A percentile compares a stretch with the other conserved stretches of the same genome.
Conservation (phyloP, 2,329 filamentous ascomycete species). For the Aureobasidium sp. region DNA sequence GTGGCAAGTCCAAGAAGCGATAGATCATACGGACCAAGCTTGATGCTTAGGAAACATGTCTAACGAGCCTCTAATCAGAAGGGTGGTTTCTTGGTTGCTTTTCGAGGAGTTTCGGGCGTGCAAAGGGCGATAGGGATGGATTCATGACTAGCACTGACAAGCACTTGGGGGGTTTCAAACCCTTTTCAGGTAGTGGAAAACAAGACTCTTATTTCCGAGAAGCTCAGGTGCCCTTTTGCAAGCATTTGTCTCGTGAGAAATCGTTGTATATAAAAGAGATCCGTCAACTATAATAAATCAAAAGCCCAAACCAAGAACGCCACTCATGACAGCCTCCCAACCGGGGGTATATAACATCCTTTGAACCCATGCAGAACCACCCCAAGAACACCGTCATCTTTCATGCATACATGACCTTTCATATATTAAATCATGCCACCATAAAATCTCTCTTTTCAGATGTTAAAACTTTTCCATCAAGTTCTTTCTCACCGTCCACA, state of each 20-base stretch:
- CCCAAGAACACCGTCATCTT: not conserved
- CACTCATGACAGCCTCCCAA: not conserved
- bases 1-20: slow-evolving; percentile 62
- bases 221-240: not conserved
- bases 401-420: not conserved
- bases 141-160: not conserved
- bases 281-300: not conserved
- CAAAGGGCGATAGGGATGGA: not conserved
- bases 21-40: slow-evolving; percentile 7
- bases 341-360: not conserved
- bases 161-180: not conserved
- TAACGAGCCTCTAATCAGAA: not conserved
- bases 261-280: not conserved
- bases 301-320: not conserved
- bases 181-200: not conserved
- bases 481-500: slow-evolving; percentile 87
- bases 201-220: not conserved
- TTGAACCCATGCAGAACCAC: not conserved
- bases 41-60: not conserved
- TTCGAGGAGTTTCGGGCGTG: slow-evolving; percentile 7
- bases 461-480: slow-evolving; percentile 66
- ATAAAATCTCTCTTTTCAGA: not conserved
- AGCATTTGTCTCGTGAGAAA: not conserved
- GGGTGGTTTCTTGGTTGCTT: not conserved
- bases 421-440: not conserved